phyloP scores from a whole-genome alignment of 1,139 yeast genomes.

The Saccharomyces hybrid region DNA sequence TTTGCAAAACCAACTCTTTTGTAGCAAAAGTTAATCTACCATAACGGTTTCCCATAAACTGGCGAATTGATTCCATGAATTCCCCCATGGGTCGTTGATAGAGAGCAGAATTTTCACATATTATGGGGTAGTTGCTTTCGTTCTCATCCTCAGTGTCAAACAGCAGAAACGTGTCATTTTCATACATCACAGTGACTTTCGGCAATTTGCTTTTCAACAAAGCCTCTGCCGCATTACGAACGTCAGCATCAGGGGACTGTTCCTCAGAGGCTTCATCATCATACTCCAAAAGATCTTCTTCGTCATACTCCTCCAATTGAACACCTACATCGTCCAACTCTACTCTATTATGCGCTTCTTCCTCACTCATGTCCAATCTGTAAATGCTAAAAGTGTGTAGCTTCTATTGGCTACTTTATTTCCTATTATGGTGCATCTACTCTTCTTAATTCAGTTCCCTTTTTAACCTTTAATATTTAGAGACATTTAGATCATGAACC shows the following conservation, averaged over 20 bases:
- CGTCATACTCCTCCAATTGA: conserved; percentile 12
- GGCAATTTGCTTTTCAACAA: conserved; percentile 14
- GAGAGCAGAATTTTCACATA: conserved; percentile 20
- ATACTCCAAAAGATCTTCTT: conserved; percentile 17
- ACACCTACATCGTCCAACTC: conserved; percentile 13
- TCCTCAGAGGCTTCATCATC: conserved; percentile 7
- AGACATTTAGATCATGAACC: background rate
- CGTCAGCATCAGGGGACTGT: conserved; percentile 7
- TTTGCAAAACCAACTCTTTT: conserved; percentile 24
- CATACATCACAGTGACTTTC: conserved; percentile 15
- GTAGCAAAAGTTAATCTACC: conserved; percentile 24
- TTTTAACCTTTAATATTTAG: background rate
- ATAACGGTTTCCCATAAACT: conserved; percentile 20
- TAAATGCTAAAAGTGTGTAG: background rate
- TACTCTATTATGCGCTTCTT: conserved; percentile 4
- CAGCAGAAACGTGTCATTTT: conserved; percentile 16
- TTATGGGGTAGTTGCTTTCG: conserved; percentile 11
- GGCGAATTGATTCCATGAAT: conserved; percentile 22
- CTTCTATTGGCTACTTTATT: background rate
- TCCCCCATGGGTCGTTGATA: conserved; percentile 20
- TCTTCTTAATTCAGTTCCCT: background rate
- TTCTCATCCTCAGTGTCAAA: conserved; percentile 18
- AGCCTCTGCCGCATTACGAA: conserved; percentile 16
- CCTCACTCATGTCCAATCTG: background rate
- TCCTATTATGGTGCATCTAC: background rate